Evolutionary conservation across 768 basidiomycete species (phyloP), one percentile per base, ranked within the genome.

Genomic region (Agaricus sinodeliciosus): DNA sequence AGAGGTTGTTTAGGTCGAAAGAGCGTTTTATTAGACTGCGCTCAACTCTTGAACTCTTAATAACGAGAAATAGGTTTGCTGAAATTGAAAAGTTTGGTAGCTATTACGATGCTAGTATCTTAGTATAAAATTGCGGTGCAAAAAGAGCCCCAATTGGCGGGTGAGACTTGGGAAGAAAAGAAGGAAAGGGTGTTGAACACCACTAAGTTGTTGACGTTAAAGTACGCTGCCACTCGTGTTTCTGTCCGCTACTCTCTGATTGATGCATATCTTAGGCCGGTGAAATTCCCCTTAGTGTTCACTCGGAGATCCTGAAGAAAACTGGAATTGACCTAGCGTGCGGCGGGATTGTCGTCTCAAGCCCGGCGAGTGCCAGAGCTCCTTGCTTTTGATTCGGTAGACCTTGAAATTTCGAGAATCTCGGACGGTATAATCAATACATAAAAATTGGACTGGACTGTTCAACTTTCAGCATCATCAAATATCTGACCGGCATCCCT

Each of bases 11-110:
- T 77, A 8, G 76, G 77, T 25, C 66, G 73, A 54, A 70, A 68
- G 76, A 73, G 57, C n/a, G 59, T 46, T 37, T 11, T 31, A 31
- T 8, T 31, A 1, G 11, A 31, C 7, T 8, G 31, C 31, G 31
- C 6, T 31, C 8, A 31, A 5, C 3, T 22, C 22, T 22, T 22
- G 2, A 22, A 22, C 1, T 22, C 3, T 8, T 7, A 31, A 31
- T 11, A 31, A 4, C 31, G 31, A 15, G 49, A 34, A 47, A 22
- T 48, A 76, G 72, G 55, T 77, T 76, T 60, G 65, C 66, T 18
- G 77, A 80, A 60, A 74, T 71, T 8, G 76, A 77, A n/a, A 62
- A 73, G 65, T 19, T 62, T 76, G 26, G 76, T 72, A 1, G 67
- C 72, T 28, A 63, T 81, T n/a, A 72, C 74, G n/a, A 63, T 74